Base-by-base conservation (phyloP, 257 asterid species). In the Lavandula angustifolia region DNA sequence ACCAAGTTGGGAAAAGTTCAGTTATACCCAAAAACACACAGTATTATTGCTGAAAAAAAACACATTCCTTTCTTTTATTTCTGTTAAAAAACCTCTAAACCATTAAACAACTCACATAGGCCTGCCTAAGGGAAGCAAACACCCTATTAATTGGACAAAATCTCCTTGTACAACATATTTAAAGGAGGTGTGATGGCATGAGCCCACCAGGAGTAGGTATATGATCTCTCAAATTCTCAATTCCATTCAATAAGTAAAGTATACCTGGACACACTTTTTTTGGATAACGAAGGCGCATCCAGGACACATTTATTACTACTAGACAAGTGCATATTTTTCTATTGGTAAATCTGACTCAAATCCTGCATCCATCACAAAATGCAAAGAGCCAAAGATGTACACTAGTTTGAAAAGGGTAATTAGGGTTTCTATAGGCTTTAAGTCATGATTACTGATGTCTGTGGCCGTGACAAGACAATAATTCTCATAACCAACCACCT, bases 381-480 rank as follows among this genome's bases (percentile, higher is more conserved):
- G 76, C 60, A 65, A 73, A 66, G 49, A 54, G 65, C 67, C 56
- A 60, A 46, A 29, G 38, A 44, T 57, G 44, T 35, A 13, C 8
- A 7, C 37, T 51, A 53, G n/a, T 42, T 60, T 41, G 27, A 69
- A 42, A 18, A 9, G 54, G 65, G 57, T 47, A 43, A 40, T 32
- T 72, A 68, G 73, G 70, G 75, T 68, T 77, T 70, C 46, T 12
- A 32, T 44, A 13, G 65, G 73, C 40, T 50, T 50, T 65, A 62
- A 71, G 62, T 71, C 60, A 78, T 72, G 75, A 76, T 78, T 72
- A 70, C 76, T 71, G 68, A 54, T 60, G 68, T 66, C 75, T 58
- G 48, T 54, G 69, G 74, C 73, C 52, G 68, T 75, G 85, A 77
- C 81, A 76, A 60, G 80, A 80, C 87, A 76, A 76, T 65, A 73